Base-by-base conservation (phyloP, 106 monocot genomes). In the Acorus calamus region DNA sequence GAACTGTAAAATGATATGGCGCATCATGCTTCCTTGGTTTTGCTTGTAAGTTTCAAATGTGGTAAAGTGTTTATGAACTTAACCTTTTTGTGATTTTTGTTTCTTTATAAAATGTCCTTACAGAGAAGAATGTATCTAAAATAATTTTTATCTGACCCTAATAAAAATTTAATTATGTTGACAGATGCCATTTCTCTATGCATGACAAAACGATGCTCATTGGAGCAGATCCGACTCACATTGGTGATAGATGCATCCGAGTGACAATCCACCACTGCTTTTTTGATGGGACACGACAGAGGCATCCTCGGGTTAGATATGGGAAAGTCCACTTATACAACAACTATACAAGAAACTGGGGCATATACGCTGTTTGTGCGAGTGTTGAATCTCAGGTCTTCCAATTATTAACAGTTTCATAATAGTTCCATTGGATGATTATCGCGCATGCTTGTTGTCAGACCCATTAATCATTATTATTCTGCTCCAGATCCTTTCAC, bases 201-300 rank as follows among this genome's bases (percentile, higher is more conserved):
- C 89, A 96, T 62, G 82, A 90, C 63, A 96, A 96, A 56, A 58
- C 90, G 13, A 78, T 91, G 62, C 79, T 96, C 6, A 85, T 96
- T 46, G 87, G 94, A 41, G 84, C 77, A 12, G 68, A 74, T 60
- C 55, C 73, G 62, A 78, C 68, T 28, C 64, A 85, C 56, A 70
- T 73, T 13, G 61, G 28, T 42, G 90, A 96, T 64, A 67, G 90
- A 47, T 79, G 90, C 65, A 85, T 96, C 47, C 72, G 84, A 13
- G 87, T 87, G 41, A 90, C 94, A 49, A 83, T 96, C 55, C 94
- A 96, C 62, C 94, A 87, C 59, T 96, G 94, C 55, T 87, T 96
- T 63, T 96, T 96, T 67, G 77, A 96, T 60, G 87, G 90, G 8
- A 90, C 90, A 49, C 52, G 64, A 5, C 94, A 96, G 53, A 58